Percentiles rank a stretch among this genome's conserved stretches.
phyloP scores from a whole-genome alignment of 805 yeast genomes.

The Kazachstania viticola region DNA sequence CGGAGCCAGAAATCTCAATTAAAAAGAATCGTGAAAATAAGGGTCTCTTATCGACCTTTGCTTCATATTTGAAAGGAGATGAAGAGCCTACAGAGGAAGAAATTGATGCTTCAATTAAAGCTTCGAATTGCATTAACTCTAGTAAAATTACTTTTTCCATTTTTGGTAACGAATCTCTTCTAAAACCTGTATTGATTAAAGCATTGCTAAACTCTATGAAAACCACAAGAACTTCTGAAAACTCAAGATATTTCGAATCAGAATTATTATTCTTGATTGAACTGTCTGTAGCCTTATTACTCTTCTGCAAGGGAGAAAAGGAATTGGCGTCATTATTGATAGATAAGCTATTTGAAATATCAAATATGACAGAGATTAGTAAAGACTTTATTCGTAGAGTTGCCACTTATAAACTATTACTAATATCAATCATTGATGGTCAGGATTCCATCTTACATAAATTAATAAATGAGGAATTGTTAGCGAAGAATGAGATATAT shows the following conservation, averaged over 20 bases:
- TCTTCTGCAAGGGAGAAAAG: slow-evolving; percentile 25
- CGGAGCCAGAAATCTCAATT: slow-evolving; percentile 56
- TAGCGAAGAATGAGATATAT: slow-evolving; percentile 24
- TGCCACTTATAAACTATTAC: slow-evolving; percentile 29
- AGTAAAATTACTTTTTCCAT: slow-evolving; percentile 50
- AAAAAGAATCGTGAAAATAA: slow-evolving; percentile 53
- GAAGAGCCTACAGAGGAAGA: slow-evolving; percentile 94
- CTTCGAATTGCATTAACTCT: slow-evolving; percentile 71
- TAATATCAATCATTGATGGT: slow-evolving; percentile 18
- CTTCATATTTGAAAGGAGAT: slow-evolving; percentile 87
- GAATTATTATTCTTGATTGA: slow-evolving; percentile 41
- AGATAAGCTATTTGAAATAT: slow-evolving; percentile 10
- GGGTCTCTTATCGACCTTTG: slow-evolving; percentile 82
- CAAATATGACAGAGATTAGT: slow-evolving; percentile 10
- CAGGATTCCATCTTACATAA: slow-evolving; percentile 13
- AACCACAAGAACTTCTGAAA: slow-evolving; percentile 19
- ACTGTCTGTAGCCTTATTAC: slow-evolving; percentile 21
- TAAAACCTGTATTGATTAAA: slow-evolving; percentile 23
- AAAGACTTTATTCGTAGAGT: slow-evolving; percentile 24
- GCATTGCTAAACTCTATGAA: slow-evolving; percentile 29
- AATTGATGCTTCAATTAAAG: slow-evolving; percentile 71
- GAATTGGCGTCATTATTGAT: slow-evolving; percentile 14
- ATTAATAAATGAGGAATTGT: slow-evolving; percentile 20
- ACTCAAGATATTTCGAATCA: slow-evolving; percentile 33
- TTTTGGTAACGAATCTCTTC: slow-evolving; percentile 32